Conservation (phyloP, 2,329 filamentous ascomycete species). For the Epichloe sibirici region DNA sequence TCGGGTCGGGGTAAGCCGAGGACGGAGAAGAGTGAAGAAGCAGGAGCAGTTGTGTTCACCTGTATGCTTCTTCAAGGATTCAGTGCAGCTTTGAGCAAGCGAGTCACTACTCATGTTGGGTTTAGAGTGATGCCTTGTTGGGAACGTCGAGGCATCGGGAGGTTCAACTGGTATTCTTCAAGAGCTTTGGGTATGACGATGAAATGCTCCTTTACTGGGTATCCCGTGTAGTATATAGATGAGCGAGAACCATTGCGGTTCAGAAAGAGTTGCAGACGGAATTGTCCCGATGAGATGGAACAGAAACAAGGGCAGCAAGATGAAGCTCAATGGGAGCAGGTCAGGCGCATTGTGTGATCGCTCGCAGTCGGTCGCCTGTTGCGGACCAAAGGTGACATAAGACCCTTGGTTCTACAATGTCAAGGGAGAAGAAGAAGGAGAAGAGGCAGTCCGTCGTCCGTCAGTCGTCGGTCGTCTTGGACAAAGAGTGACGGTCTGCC, state of each 20-base stretch:
- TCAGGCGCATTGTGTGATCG: not conserved
- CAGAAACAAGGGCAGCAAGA: not conserved
- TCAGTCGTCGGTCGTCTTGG: not conserved
- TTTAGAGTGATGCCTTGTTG: not conserved
- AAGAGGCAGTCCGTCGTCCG: no score
- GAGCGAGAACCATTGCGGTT: not conserved
- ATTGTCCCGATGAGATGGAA: not conserved
- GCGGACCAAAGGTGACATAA: not conserved
- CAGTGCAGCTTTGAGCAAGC: not conserved
- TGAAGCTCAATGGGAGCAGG: not conserved
- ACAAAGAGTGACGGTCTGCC: not conserved
- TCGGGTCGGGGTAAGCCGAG: not conserved
- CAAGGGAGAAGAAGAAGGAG: not conserved
- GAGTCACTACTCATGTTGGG: not conserved
- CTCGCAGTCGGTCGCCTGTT: not conserved
- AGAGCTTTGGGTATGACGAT: not conserved
- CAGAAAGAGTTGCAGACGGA: not conserved
- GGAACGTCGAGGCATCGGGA: not conserved
- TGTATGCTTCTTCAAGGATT: not conserved
- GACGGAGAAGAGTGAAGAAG: not conserved
- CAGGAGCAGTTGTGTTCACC: not conserved
- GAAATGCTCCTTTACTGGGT: not conserved
- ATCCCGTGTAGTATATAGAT: not conserved
- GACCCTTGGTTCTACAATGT: not conserved
- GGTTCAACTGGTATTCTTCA: not conserved